Evolutionary conservation across 2,329 filamentous ascomycete genomes (phyloP).

Genomic region (Corynespora cassiicola): DNA sequence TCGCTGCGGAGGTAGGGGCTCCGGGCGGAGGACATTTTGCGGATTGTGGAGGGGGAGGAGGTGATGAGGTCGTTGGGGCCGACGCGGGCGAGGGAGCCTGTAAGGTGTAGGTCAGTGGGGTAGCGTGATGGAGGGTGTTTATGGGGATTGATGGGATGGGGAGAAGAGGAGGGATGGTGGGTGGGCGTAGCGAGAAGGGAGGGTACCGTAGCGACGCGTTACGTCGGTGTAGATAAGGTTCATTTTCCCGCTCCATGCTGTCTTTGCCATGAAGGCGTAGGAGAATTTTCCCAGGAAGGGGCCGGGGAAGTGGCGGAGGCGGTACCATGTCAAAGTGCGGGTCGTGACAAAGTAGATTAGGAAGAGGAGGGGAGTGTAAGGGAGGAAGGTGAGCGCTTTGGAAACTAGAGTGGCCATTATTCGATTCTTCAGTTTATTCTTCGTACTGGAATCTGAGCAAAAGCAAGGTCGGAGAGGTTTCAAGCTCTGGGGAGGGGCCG

Average conservation of each 20-base stretch:
- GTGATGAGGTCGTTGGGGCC: constrained; percentile 55
- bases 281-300: constrained; percentile 18
- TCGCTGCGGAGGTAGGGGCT: constrained; percentile 42
- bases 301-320: constrained; percentile 15
- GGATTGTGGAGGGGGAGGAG: constrained; percentile 52
- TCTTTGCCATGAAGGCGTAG: constrained; percentile 11
- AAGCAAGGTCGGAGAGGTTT: too few species aligned
- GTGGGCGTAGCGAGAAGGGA: neutral
- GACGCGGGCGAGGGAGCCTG: constrained; percentile 46
- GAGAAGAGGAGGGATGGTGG: neutral
- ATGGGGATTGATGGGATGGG: neutral
- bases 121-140: neutral
- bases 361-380: constrained; percentile 12
- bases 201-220: constrained; percentile 12
- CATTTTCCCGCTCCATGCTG: constrained; percentile 9
- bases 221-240: constrained; percentile 5
- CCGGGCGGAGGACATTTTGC: constrained; percentile 48
- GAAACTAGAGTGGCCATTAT: too few species aligned
- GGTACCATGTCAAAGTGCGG: constrained; percentile 11
- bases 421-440: too few species aligned
- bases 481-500: too few species aligned
- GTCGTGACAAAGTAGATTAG: constrained; percentile 7
- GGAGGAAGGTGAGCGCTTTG: too few species aligned
- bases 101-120: too few species aligned
- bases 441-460: too few species aligned